Evolutionary conservation across 805 yeast genomes (phyloP).

Genomic region (Ogataea pilisensis): DNA sequence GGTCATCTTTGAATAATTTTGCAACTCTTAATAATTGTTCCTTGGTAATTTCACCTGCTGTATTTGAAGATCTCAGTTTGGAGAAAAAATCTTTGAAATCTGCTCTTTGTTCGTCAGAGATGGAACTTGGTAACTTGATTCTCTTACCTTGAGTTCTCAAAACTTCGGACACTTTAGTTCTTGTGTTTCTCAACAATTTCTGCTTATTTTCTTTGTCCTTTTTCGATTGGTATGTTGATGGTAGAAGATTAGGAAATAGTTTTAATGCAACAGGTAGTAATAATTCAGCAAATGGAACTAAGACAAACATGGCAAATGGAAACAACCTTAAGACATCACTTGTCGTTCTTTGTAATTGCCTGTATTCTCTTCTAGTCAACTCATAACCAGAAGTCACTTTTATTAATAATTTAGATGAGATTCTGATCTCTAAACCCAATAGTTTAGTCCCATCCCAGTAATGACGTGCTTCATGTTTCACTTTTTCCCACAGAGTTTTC

Average conservation of each 20-base stretch:
- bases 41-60: slow-evolving; percentile 47
- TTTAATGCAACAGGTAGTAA: slow-evolving; percentile 84
- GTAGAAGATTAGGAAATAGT: slow-evolving; percentile 86
- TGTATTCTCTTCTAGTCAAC: slow-evolving; percentile 81
- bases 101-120: slow-evolving; percentile 66
- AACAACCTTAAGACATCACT: slow-evolving; percentile 81
- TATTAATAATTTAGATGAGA: slow-evolving; percentile 73
- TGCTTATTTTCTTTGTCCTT: slow-evolving; percentile 53
- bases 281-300: slow-evolving; percentile 94
- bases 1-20: slow-evolving; percentile 87
- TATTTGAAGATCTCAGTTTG: slow-evolving; percentile 55
- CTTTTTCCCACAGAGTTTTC: slow-evolving; percentile 69
- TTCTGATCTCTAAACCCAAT: slow-evolving; percentile 81
- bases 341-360: slow-evolving; percentile 84
- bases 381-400: slow-evolving; percentile 89
- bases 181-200: slow-evolving; percentile 50
- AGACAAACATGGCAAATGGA: slow-evolving; percentile 84
- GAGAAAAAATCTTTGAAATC: slow-evolving; percentile 75
- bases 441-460: slow-evolving; percentile 94
- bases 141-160: slow-evolving; percentile 69
- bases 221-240: slow-evolving; percentile 81
- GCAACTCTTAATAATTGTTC: slow-evolving; percentile 80
- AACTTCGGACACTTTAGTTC: slow-evolving; percentile 56
- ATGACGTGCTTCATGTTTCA: slow-evolving; percentile 85
- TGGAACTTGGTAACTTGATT: slow-evolving; percentile 60